Evolutionary conservation across 768 basidiomycete species (phyloP), one percentile per base, ranked within the genome.

Genomic region (Glaciozyma martinii): DNA sequence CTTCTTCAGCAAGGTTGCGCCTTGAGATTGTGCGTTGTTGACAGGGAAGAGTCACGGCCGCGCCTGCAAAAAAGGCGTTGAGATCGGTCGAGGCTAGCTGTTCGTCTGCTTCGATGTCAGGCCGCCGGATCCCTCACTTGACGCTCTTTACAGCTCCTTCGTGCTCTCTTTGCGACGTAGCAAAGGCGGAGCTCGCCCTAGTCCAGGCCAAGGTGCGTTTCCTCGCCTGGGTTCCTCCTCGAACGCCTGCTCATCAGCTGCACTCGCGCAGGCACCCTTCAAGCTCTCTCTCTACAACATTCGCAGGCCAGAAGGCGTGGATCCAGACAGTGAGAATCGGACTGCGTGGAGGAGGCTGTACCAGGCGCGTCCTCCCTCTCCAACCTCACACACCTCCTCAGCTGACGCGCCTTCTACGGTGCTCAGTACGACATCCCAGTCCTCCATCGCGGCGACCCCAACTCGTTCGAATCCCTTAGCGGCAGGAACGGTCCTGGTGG

Each of bases 381-480:
- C 10, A 1, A 25, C 18, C 33, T 55, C 12, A 0, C 5, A 23
- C 33, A 21, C 7, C 12, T 10, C 4, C 5, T 2, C 6, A n/a
- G 25, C 56, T 56, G 47, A 62, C 23, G 0, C 15, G 0, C 16
- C 46, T 23, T n/a, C 10, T 15, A 4, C 32, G 9, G 8, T 7
- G 6, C 8, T 16, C 46, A 70, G 65, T 70, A 66, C 63, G 69
- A 70, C 46, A 54, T 70, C 25, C 69, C 69, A 7, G 69, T 70
- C 10, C 49, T 70, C 13, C 69, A 70, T n/a, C 47, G 47, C 25
- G 57, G 56, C 0, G 53, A 33, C 6, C 57, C 62, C 40, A 29
- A 29, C 15, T 33, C 54, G 23, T 49, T 70, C 44, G 69, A 66
- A 21, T 40, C 49, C 5, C 61, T 67, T n/a, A 55, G 59, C 12